Evolutionary conservation across 83 land plant species (phyloP), one percentile per base, ranked within the genome.

Genomic region (Picea engelmannii): DNA sequence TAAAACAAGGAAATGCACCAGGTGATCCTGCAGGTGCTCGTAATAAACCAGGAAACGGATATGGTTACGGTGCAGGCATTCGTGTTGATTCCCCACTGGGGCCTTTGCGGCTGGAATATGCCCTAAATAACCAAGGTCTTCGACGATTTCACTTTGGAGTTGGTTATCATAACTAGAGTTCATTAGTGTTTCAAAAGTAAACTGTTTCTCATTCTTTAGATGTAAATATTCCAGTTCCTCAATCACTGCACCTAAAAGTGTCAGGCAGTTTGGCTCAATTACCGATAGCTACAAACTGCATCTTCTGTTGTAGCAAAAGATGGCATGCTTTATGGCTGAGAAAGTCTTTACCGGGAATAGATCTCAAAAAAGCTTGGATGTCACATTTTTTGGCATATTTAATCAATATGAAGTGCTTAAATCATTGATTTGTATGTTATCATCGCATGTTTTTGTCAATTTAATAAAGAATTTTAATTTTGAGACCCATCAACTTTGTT

Each of bases 1-100:
- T 61, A 62, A 61, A 42, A 35, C 2, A 21, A 42, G 44, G 81
- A 63, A 76, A 23, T 83, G 16, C 17, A 76, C 61, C 88, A 97
- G 99, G 99, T 78, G 99, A 97, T 89, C 99, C 99, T 78, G 99
- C 99, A 61, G 96, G 99, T 64, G 98, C 94, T 44, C 90, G 99
- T 63, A 88, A 90, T 24, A 97, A 97, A 79, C 95, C 99, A 82
- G 99, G 99, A 23, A 92, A 84, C 80, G 99, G 99, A 0, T 94
- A 91, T 85, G 98, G 99, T 23, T 95, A 95, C 81, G 99, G 99
- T 47, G 89, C 93, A 64, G 99, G 99, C 60, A 90, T 95, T 80
- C 95, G 99, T 3, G 94, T 97, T 42, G 93, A 97, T 38, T 95
- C 99, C 4, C 99, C 99, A 67, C 70, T 97, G 71, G 99, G 99